Conservation (phyloP, 2,329 filamentous ascomycete genomes). For the Fusarium goolgardi region DNA sequence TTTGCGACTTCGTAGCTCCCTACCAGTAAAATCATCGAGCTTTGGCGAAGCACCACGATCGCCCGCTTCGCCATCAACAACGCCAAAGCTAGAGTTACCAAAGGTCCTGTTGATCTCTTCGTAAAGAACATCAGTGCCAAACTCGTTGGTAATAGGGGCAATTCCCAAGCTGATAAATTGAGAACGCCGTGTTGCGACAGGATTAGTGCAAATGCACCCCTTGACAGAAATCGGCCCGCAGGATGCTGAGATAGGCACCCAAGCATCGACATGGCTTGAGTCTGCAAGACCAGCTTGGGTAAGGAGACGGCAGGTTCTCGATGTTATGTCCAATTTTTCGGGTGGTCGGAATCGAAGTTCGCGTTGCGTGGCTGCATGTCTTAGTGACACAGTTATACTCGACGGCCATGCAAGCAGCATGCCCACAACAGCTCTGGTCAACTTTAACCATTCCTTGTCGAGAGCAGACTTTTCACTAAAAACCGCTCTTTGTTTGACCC, state of each 20-base stretch:
- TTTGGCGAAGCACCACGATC: slow-evolving; percentile 51
- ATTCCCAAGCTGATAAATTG: slow-evolving; percentile 89
- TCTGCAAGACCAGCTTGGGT: slow-evolving; percentile 73
- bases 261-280: slow-evolving; percentile 64
- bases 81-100: slow-evolving; percentile 79
- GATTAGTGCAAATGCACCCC: slow-evolving; percentile 77
- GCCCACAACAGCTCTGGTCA: slow-evolving; percentile 69
- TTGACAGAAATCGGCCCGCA: slow-evolving; percentile 70
- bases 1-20: slow-evolving; percentile 64
- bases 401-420: slow-evolving; percentile 77
- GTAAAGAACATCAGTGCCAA: slow-evolving; percentile 74
- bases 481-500: slow-evolving; percentile 80
- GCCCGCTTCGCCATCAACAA: slow-evolving; percentile 61
- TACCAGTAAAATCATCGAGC: slow-evolving; percentile 60
- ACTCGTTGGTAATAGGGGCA: slow-evolving; percentile 68
- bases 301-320: slow-evolving; percentile 63
- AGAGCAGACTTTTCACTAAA: slow-evolving; percentile 63
- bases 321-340: slow-evolving; percentile 34
- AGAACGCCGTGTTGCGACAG: slow-evolving; percentile 75
- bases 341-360: slow-evolving; percentile 53
- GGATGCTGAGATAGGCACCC: slow-evolving; percentile 78
- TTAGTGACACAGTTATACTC: slow-evolving; percentile 67
- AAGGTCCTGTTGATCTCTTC: slow-evolving; percentile 84
- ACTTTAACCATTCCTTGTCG: slow-evolving; percentile 71
- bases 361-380: slow-evolving; percentile 59